Base-by-base conservation (phyloP, 2,329 filamentous ascomycete genomes). In the Fusarium virguliforme region DNA sequence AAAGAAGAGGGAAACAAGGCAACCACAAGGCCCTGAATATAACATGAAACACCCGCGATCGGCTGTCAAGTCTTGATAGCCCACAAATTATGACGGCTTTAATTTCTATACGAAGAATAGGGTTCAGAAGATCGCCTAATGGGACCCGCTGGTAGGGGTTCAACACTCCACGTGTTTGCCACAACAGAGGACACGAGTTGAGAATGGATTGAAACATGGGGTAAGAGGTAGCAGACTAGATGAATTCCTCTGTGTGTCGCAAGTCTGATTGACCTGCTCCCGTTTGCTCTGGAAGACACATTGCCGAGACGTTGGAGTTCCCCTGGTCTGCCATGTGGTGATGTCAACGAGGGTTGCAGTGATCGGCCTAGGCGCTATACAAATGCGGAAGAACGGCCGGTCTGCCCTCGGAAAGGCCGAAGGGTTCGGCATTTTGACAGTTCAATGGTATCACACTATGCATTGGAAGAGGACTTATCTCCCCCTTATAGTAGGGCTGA, bases 81-180 rank as follows among this genome's bases (percentile, higher is more conserved):
- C 51, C 51, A 54, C 51, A 54, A n/a, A 37, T 54, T 28, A 54
- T 54, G 51, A 15, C 34, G 34, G 22, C 22, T 34, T 18, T 26
- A 54, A 54, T 54, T 38, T 54, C 51, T 54, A 54, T 54, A 54
- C 51, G 51, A 54, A 54, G 51, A 37, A 37, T 54, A 38, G 30
- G 51, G 51, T 54, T 54, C 34, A 18, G 22, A 32, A 26, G 22
- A 38, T 54, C 32, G 34, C 34, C 51, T 37, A 54, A 10, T 18
- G 7, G 51, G 43, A 28, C 26, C 43, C 43, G 43, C 43, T 30
- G 26, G 43, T 48, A 48, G 9, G 43, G 43, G 43, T 28, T 48
- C 26, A 48, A 30, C 43, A 15, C 15, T 48, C 8, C 43, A 48
- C 15, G 26, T 15, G 26, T 8, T 48, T 48, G 43, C 43, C 15